Evolutionary conservation across 345 rosid species (phyloP).

Genomic region (Anastatica hierochuntica): DNA sequence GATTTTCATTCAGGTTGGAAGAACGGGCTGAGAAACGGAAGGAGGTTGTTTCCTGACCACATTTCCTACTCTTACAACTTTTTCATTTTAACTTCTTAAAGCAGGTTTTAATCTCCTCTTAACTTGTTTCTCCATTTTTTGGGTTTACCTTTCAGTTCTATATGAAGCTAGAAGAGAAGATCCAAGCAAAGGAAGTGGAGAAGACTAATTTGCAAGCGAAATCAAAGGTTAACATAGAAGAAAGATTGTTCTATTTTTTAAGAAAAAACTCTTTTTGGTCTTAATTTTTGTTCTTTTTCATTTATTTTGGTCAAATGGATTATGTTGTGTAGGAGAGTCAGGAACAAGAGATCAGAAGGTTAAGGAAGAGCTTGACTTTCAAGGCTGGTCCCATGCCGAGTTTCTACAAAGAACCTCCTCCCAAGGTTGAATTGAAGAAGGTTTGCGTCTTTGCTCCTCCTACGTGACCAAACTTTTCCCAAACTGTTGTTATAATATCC

Average conservation of each 20-base stretch:
- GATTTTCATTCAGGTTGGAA: slow-evolving; percentile 80
- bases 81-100: background rate
- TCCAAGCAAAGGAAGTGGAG: slow-evolving; percentile 83
- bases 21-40: slow-evolving; percentile 94
- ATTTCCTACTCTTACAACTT: background rate
- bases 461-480: slow-evolving; percentile 1
- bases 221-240: slow-evolving; percentile 53
- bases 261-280: background rate
- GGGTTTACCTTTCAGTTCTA: slow-evolving; percentile 46
- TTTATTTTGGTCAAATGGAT: no score
- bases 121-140: background rate
- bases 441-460: slow-evolving; percentile 26
- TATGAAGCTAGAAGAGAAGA: slow-evolving; percentile 88
- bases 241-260: background rate
- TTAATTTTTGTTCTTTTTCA: background rate
- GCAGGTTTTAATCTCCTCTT: background rate
- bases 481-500: background rate
- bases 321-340: slow-evolving; percentile 74
- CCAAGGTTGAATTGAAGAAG: slow-evolving; percentile 88
- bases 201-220: slow-evolving; percentile 64
- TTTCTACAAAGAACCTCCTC: slow-evolving; percentile 95
- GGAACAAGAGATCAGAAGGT: slow-evolving; percentile 79
- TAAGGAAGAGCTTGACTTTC: slow-evolving; percentile 88
- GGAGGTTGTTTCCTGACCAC: slow-evolving; percentile 51
- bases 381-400: slow-evolving; percentile 94